phyloP scores from a whole-genome alignment of 805 yeast species.

The Monosporozyma yasuniensis region DNA sequence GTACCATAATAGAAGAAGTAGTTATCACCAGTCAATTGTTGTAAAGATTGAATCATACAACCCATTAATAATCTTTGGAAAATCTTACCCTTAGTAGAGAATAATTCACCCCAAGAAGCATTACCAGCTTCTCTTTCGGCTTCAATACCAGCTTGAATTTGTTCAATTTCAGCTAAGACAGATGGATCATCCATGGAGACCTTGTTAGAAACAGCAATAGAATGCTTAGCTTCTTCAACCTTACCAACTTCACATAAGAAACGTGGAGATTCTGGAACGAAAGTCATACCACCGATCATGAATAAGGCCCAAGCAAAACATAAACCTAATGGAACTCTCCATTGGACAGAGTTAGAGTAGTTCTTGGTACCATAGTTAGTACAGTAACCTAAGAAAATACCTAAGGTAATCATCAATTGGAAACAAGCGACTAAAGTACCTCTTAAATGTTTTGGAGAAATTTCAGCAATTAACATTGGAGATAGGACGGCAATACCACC shows the following conservation, averaged over 20 bases:
- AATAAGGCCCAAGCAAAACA: conserved; percentile 37
- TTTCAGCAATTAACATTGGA: conserved; percentile 61
- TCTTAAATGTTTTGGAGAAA: conserved; percentile 58
- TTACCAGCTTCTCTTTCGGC: too few species aligned
- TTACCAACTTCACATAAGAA: conserved; percentile 47
- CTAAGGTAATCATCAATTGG: too few species aligned
- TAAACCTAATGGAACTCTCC: conserved; percentile 63
- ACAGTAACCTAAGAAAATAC: too few species aligned
- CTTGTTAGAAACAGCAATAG: conserved; percentile 48
- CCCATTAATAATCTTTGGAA: conserved; percentile 48
- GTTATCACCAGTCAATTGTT: conserved; percentile 61
- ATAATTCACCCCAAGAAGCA: too few species aligned
- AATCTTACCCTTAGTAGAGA: too few species aligned
- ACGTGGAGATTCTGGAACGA: conserved; percentile 68
- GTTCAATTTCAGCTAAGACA: conserved; percentile 47
- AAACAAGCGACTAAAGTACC: too few species aligned
- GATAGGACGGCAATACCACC: conserved; percentile 67
- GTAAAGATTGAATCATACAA: conserved; percentile 50
- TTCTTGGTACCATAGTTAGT: conserved; percentile 59
- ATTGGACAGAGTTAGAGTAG: conserved; percentile 52
- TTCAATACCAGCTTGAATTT: too few species aligned
- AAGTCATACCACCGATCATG: conserved; percentile 29
- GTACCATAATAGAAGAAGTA: conserved; percentile 63
- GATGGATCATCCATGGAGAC: conserved; percentile 43
- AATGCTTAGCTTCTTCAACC: conserved; percentile 52